Evolutionary conservation across 169 alveolate species (phyloP), one percentile per base, ranked within the genome.

Genomic region (Pseudocohnilembus persalinus): DNA sequence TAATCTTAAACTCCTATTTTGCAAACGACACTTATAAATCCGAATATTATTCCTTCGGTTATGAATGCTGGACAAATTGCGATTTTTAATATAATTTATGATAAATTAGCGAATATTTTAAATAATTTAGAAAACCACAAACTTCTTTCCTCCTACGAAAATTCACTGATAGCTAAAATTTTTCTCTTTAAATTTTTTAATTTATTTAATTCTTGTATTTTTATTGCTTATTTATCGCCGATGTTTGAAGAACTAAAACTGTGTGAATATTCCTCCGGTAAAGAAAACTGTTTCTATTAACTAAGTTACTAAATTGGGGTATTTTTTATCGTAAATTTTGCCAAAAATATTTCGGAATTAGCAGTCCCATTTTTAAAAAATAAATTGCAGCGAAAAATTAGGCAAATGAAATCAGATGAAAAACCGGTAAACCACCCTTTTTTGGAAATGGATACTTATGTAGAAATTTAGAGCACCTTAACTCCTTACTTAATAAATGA

Each of bases 301-400:
- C 73, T 86, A n/a, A 34, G 80, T 63, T 74, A 32, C 74, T 29
- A 86, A 68, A 80, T 86, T 65, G 74, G 63, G 4, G 72, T 81
- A 15, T 80, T 86, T 27, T 86, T 86, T 65, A 31, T 79, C 27
- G 63, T 81, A 0, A 86, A 74, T 72, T 30, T 86, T 0, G 83
- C 64, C 26, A 86, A 86, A 74, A 86, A 86, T 72, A 86, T 86
- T n/a, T 87, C 90, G 6, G 90, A 86, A 81, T 64, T 86, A 24
- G 81, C 80, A 29, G 80, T 83, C 16, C 86, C 90, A 34, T 79
- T 35, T 79, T 20, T 31, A 15, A 73, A 79, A 65, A 76, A 35
- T n/a, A 27, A 49, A 29, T 49, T 33, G 63, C 0, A 79, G 29
- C 29, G 63, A 79, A 63, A 49, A 31, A 11, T 79, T 79, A 49